Evolutionary conservation across 1,139 yeast species (phyloP), one percentile per base, ranked within the genome.

Genomic region (Candida sp.): DNA sequence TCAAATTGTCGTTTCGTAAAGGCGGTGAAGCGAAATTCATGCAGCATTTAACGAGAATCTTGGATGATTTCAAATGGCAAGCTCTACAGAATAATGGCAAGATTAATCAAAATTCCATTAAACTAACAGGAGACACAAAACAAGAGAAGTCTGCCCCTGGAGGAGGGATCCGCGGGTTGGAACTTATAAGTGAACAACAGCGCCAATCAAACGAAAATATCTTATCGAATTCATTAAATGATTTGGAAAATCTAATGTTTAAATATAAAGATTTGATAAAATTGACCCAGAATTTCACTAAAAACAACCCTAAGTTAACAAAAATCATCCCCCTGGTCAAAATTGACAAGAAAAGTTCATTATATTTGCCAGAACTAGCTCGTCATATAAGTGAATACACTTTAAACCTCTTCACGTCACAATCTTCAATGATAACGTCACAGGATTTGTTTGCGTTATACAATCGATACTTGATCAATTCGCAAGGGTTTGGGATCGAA

Each of bases 181-280:
- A 89, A 50, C 72, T 72, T 41, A 64, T 75, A 8, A 81, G 84
- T 37, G 84, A 80, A 48, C 68, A 71, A 36, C 77, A 79, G 52
- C 67, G 87, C 7, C 70, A 75, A 44, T 76, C 79, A 41, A 86
- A 84, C 49, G 88, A 87, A 45, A 58, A 73, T 21, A 73, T 90
- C 0, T 68, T 90, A 43, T 77, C 81, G 33, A 75, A 78, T 30
- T 90, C 97, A 0, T 65, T 91, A 35, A 86, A 84, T 43, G 97
- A 89, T 60, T 64, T 91, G 39, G 85, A 85, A 49, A 84, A 85
- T 38, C 68, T 91, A 41, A 84, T 89, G 84, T 75, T 81, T 22
- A 79, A 87, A 49, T 95, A 91, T 1, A 81, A 81, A 53, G 95
- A 90, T 45, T 75, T 91, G 40, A 79, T 84, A 36, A 69, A 73